A percentile compares a stretch with the other conserved stretches of the same genome.
These are phyloP conservation scores for Colletotrichum acutatum DNA, from an alignment of 2,329 filamentous ascomycete species.

Conservation along the genomic window DNA sequence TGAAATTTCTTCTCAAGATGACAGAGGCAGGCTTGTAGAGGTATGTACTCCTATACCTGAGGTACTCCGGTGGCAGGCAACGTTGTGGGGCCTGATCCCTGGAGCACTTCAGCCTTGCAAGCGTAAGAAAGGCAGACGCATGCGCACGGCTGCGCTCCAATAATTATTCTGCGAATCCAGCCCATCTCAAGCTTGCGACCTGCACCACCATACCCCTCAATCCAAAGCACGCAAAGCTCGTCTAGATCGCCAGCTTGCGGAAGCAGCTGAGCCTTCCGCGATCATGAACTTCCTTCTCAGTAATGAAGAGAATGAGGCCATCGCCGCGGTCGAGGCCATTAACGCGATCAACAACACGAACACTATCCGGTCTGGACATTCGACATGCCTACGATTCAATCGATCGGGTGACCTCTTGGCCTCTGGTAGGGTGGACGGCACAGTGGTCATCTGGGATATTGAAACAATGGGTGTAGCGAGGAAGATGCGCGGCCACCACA, in stretches of 20 bases:
- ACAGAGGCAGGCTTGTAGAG: no score
- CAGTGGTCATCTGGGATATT: conserved; percentile 94
- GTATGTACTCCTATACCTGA: no score
- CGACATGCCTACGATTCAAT: conserved; percentile 84
- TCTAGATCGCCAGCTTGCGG: not conserved
- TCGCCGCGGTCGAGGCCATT: conserved; percentile 36
- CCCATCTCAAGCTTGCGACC: not conserved
- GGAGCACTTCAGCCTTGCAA: conserved; percentile 47
- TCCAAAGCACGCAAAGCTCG: not conserved
- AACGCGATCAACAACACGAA: conserved; percentile 74
- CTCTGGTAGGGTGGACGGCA: conserved; percentile 92
- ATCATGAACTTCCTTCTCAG: conserved; percentile 70
- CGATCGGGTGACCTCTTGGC: conserved; percentile 94
- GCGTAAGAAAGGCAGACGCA: conserved; percentile 1
- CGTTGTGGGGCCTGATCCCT: not conserved
- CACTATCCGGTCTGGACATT: conserved; percentile 80
- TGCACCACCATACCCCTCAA: not conserved
- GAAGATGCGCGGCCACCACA: conserved; percentile 92
- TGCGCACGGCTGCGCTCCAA: conserved; percentile 24
- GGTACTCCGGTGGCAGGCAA: not conserved
- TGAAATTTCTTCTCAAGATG: no score
- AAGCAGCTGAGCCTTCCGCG: not conserved
- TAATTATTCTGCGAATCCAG: conserved; percentile 4
- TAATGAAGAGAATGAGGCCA: conserved; percentile 55
- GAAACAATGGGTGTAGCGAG: conserved; percentile 97